Base-by-base conservation (phyloP, 768 basidiomycete genomes). In the Clitopilus hobsonii region DNA sequence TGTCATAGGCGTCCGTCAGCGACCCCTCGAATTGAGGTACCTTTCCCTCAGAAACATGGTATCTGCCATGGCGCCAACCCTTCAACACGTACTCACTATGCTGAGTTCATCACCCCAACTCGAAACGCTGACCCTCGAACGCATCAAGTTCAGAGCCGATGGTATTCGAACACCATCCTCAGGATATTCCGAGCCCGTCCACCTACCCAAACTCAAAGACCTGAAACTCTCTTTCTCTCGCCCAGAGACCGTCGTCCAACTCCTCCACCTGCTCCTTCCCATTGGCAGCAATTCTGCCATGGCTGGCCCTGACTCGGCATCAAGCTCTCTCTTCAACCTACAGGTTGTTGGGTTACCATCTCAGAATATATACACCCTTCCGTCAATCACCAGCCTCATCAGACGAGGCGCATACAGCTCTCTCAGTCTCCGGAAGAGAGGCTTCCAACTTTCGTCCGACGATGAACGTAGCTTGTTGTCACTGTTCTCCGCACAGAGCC, bases 1-100 rank as follows among this genome's bases (percentile, higher is more conserved):
- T 73, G 69, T 56, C 41, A 52, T 1, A 58, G 65, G 38, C 64
- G n/a, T 4, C 11, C 41, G 22, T 2, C 18, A 45, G 10, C 14
- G 22, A 23, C 10, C 41, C 3, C 41, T 45, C 5, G n/a, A 23
- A 23, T 18, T 78, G 38, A 68, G 65, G 14, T 61, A 69, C 49
- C 65, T 78, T 14, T 65, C 67, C 8, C 60, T 78, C 6, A 68
- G 70, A 30, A 66, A 70, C 0, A 64, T 74, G 7, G 52, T 53
- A 28, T 52, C 65, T 6, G 65, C 66, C 2, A 61, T 61, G 36
- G 69, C 67, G 6, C 75, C 74, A 14, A 67, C 74, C 2, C 52
- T 72, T n/a, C 30, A 58, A n/a, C 67, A 74, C 51, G 58, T 78
- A 4, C 64, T 64, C 25, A 47, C 56, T n/a, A 66, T 78, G 20